These are phyloP conservation scores for Xylaria arbuscula DNA, from an alignment of 2,329 filamentous ascomycete species.

Conservation along the genomic window DNA sequence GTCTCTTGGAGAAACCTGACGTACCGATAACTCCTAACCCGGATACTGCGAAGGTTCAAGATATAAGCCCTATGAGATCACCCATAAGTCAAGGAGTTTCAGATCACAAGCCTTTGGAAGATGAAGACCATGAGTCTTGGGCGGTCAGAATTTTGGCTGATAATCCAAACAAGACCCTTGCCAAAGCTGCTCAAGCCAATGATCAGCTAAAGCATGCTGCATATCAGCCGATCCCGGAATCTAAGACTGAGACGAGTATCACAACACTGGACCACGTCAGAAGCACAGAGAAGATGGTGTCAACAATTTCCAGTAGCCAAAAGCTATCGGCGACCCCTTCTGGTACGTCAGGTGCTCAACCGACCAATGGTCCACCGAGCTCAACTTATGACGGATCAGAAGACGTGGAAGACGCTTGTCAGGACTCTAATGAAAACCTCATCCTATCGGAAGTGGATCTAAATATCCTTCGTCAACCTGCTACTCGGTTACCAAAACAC, in stretches of 20 bases:
- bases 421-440: conserved; percentile 18
- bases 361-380: conserved; percentile 22
- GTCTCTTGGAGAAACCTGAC: conserved; percentile 8
- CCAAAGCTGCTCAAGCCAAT: conserved; percentile 27
- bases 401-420: conserved; percentile 29
- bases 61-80: conserved; percentile 44
- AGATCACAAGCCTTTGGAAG: conserved; percentile 28
- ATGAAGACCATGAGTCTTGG: conserved; percentile 34
- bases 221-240: conserved; percentile 34
- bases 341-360: conserved; percentile 1
- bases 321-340: not conserved
- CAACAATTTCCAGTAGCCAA: conserved; percentile 8
- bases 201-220: conserved; percentile 28
- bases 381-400: conserved; percentile 40
- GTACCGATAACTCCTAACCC: conserved; percentile 42
- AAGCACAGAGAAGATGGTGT: conserved; percentile 25
- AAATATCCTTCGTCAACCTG: conserved; percentile 46
- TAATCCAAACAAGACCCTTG: conserved; percentile 33
- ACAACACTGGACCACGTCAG: conserved; percentile 34
- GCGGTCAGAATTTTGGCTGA: conserved; percentile 40
- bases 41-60: conserved; percentile 45
- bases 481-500: conserved; percentile 37
- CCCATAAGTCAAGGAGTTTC: conserved; percentile 22
- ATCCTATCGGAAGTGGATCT: conserved; percentile 45
- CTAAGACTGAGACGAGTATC: conserved; percentile 28